Base-by-base conservation (phyloP, 495 filamentous ascomycete species). In the Aspergillus haitiensis region DNA sequence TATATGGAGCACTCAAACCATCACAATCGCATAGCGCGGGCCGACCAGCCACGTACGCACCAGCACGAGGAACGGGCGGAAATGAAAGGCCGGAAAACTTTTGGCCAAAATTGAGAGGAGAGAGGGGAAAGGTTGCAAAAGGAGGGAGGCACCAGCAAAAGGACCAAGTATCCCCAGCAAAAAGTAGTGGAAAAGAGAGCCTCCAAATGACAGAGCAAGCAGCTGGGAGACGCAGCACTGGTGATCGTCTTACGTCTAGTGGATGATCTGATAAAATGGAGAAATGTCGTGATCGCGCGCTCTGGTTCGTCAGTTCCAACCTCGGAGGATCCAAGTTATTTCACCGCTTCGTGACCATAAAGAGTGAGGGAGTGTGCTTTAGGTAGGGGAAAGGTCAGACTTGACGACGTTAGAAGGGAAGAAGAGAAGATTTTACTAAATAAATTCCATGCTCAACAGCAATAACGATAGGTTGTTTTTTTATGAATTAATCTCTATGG, bases 211-310 rank as follows among this genome's bases (percentile, higher is more conserved):
- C 40, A 60, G 61, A 64, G 56, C 55, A 62, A 57, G 50, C 62
- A 59, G 68, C 59, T 58, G 61, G 52, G 42, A 55, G 52, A 47
- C 55, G 52, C 32, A 59, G 46, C 35, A 50, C 44, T 52, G 56
- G 49, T 53, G 66, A 66, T 69, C 63, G 66, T 66, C 63, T 68
- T 54, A 64, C 52, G 61, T 33, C 61, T 76, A 69, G 68, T 65
- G 65, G 72, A 78, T 78, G 75, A 76, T 75, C 72, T 77, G 73
- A 79, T 79, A 67, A 61, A 72, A 77, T 77, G 77, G 75, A 73
- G 73, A 77, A 77, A 79, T 79, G 75, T 78, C 77, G 77, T 77
- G 73, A 79, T 79, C 70, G 71, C 65, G 51, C 16, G 15, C 46
- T 68, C 56, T 75, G 64, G 67, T 75, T 72, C 60, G 72, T 64